These are phyloP conservation scores for Tetracladium maxilliforme DNA, from an alignment of 2,329 filamentous ascomycete species.

Conservation along the genomic window DNA sequence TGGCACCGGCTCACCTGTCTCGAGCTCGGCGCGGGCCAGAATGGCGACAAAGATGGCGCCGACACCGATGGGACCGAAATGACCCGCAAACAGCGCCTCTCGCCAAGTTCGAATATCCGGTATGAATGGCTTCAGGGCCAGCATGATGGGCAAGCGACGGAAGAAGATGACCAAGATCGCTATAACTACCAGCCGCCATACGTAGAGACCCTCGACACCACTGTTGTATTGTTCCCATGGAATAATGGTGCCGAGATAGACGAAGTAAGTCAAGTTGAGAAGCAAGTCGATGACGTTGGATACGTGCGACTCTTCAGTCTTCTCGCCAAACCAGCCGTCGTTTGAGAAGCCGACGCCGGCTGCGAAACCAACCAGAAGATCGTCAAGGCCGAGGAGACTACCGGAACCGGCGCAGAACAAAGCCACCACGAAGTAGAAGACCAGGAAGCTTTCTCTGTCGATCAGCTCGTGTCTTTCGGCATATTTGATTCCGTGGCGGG, in stretches of 20 bases:
- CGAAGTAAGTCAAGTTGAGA: slow-evolving; percentile 95
- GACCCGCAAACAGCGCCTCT: slow-evolving; percentile 88
- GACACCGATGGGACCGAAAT: slow-evolving; percentile 95
- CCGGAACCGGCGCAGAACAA: slow-evolving; percentile 93
- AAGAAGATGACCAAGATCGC: slow-evolving; percentile 91
- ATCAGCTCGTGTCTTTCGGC: slow-evolving; percentile 78
- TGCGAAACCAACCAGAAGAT: slow-evolving; percentile 86
- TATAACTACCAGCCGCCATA: slow-evolving; percentile 88
- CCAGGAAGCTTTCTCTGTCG: slow-evolving; percentile 91
- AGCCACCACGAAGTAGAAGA: slow-evolving; percentile 95
- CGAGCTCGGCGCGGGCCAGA: slow-evolving; percentile 80
- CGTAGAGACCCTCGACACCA: slow-evolving; percentile 54
- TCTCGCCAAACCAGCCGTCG: slow-evolving; percentile 96
- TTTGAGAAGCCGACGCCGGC: slow-evolving; percentile 98
- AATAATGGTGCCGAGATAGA: slow-evolving; percentile 93
- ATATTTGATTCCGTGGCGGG: slow-evolving; percentile 76
- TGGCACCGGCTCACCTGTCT: slow-evolving; percentile 58
- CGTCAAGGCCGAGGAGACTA: slow-evolving; percentile 80
- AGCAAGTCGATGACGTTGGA: slow-evolving; percentile 98
- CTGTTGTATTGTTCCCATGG: slow-evolving; percentile 89
- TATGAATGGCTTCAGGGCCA: slow-evolving; percentile 79
- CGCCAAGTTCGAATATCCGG: slow-evolving; percentile 97
- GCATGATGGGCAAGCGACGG: slow-evolving; percentile 89
- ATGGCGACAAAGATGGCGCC: slow-evolving; percentile 94
- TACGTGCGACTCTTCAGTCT: slow-evolving; percentile 96